A percentile compares a stretch with the other conserved stretches of the same genome.
Conservation (phyloP, 345 rosid species). For the Excoecaria cochinchinensis region DNA sequence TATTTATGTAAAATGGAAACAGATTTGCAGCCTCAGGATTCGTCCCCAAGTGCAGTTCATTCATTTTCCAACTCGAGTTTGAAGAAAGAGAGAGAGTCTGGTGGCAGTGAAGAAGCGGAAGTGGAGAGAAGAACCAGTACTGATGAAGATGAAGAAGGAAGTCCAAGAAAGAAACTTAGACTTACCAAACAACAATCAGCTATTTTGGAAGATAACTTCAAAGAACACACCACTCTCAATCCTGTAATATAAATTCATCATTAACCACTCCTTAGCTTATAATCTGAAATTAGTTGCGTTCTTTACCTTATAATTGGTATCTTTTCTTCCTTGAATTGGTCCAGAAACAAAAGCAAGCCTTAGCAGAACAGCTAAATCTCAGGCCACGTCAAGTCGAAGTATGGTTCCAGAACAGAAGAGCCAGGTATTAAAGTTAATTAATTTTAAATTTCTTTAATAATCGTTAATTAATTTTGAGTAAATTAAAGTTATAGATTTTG, state of each 20-base stretch:
- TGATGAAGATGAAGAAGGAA: conserved; percentile 48
- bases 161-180: conserved; percentile 59
- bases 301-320: neutral
- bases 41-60: conserved; percentile 34
- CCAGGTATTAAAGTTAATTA: conserved; percentile 48
- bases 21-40: conserved; percentile 31
- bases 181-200: conserved; percentile 47
- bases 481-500: neutral
- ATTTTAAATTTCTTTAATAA: neutral
- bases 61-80: conserved; percentile 37
- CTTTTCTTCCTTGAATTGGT: too few relatives aligned
- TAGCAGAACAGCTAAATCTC: conserved; percentile 76
- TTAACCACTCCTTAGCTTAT: too few relatives aligned
- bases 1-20: neutral
- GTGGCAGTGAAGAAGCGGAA: conserved; percentile 20
- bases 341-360: conserved; percentile 33
- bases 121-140: conserved; percentile 35
- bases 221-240: conserved; percentile 51
- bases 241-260: conserved; percentile 38
- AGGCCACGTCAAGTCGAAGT: conserved; percentile 94
- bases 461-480: neutral
- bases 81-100: conserved; percentile 35
- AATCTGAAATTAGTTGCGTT: neutral
- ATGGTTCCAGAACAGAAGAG: conserved; percentile 99
- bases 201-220: conserved; percentile 49